Evolutionary conservation across 768 basidiomycete genomes (phyloP), one percentile per base, ranked within the genome.

Genomic region (Leccinum sublutescens): DNA sequence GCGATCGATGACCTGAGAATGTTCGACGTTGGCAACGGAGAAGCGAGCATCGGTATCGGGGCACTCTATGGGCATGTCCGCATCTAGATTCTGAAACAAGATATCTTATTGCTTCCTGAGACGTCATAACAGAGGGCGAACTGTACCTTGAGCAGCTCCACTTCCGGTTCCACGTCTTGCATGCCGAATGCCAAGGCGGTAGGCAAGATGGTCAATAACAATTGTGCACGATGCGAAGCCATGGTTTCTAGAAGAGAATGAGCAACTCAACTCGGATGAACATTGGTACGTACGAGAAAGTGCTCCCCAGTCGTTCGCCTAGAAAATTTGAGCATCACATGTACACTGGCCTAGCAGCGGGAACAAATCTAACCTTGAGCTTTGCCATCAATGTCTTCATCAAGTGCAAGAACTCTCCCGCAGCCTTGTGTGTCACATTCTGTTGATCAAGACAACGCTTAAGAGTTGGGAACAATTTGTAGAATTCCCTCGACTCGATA

Each of bases 361-460:
- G 2, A 21, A 43, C 21, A 55, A n/a, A 23, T 29, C 58, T 50
- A 38, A 82, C 85, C 78, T 85, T 86, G 55, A 86, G 69, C 60
- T 86, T 86, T 6, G 85, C 85, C 85, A 86, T 86, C 51, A 86
- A 61, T 0, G 82, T 82, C 69, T 86, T 86, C 63, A 86, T 70
- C 0, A 80, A 78, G 38, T 79, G 78, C 17, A 86, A 68, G 63
- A 86, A 86, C 55, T 82, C 76, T 27, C 80, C 79, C 0, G 82
- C 85, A 0, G 77, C 74, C 4, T 71, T 68, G 62, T 86, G 83
- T 0, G 83, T 82, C 9, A 79, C 64, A 3, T 63, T 60, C 59
- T 85, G 84, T 45, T 73, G 70, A 63, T 85, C 80, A 12, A 86
- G 73, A 9, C 73, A 71, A 49, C 67, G 71, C 66, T 80, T 82